Evolutionary conservation across 495 filamentous ascomycete genomes (phyloP).

Genomic region (Xylona heveae): DNA sequence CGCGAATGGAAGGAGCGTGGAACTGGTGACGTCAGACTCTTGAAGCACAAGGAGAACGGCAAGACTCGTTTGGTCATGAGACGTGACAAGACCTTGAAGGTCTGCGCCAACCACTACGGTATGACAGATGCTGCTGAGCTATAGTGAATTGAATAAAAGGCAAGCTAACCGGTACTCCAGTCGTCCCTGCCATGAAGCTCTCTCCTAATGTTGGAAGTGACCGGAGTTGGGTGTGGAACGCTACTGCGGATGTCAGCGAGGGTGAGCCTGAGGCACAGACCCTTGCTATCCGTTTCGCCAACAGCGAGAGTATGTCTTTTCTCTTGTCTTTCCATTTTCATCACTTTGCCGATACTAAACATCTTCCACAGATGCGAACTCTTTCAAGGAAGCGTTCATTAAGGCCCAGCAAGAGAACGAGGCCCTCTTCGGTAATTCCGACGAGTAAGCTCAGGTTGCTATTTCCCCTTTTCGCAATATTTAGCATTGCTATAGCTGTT

Average conservation of each 20-base stretch:
- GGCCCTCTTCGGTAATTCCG: slow-evolving; percentile 57
- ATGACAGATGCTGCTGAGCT: slow-evolving; percentile 9
- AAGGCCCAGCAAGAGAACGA: slow-evolving; percentile 96
- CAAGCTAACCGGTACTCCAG: slow-evolving; percentile 21
- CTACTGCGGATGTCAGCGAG: slow-evolving; percentile 91
- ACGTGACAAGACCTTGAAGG: slow-evolving; percentile 97
- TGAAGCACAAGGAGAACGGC: slow-evolving; percentile 96
- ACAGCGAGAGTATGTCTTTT: slow-evolving; percentile 68
- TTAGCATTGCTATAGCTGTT: no score
- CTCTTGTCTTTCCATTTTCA: slow-evolving; percentile 4
- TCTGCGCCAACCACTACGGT: slow-evolving; percentile 99
- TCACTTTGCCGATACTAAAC: slow-evolving; percentile 10
- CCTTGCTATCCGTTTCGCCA: slow-evolving; percentile 92
- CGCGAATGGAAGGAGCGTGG: slow-evolving; percentile 99
- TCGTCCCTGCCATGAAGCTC: slow-evolving; percentile 97
- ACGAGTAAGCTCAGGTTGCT: no score
- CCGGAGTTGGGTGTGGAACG: slow-evolving; percentile 99
- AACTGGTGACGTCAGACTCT: slow-evolving; percentile 81
- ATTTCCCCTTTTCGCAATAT: no score
- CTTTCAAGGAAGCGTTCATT: slow-evolving; percentile 95
- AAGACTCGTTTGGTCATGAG: slow-evolving; percentile 98
- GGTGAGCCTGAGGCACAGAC: slow-evolving; percentile 93
- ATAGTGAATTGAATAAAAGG: not conserved
- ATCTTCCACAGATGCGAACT: slow-evolving; percentile 58
- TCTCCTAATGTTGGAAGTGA: slow-evolving; percentile 94